Evolutionary conservation across 1,284 basidiomycete genomes (phyloP), one percentile per base, ranked within the genome.

Genomic region (Moesziomyces sp.): DNA sequence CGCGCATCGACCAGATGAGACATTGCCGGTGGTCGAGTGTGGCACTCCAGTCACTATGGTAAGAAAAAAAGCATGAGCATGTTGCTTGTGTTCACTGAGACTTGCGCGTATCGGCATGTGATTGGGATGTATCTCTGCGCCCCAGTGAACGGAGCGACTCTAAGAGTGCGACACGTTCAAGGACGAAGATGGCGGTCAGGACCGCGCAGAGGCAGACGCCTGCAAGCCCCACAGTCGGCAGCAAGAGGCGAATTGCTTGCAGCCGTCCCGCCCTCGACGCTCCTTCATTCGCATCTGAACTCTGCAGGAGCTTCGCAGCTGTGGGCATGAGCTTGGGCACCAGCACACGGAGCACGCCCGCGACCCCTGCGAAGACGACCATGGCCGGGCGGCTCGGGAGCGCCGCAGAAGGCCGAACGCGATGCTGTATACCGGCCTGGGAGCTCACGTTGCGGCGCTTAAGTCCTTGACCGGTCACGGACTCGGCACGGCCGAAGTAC

Each of bases 271-370:
- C 23, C 4, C 11, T 7, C 9, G 45, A 46, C 34, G 50, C 46
- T 7, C 10, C 21, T 13, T 43, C 28, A n/a, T n/a, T n/a, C 14
- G 19, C 26, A 10, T 45, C 24, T 1, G 55, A 35, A 14, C 24
- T 35, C 2, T 18, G 28, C 46, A 68, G 35, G 2, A 68, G 42
- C 38, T 44, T n/a, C 5, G 23, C 30, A 5, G 42, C 45, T 3
- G 26, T 45, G 7, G 66, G 62, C 66, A 69, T 58, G 24, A 59
- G 11, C 10, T 23, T 43, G 7, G 62, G 66, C 9, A 53, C 46
- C 0, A 18, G 45, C 0, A 53, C n/a, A 0, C 71, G 54, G 4
- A 74, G 44, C 3, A 40, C 3, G 5, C 48, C 13, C 0, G 58
- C 58, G 3, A 69, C 46, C 3, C 38, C 3, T 1, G 28, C 45